phyloP scores from a whole-genome alignment of 768 basidiomycete species.

The Terana coerulea region DNA sequence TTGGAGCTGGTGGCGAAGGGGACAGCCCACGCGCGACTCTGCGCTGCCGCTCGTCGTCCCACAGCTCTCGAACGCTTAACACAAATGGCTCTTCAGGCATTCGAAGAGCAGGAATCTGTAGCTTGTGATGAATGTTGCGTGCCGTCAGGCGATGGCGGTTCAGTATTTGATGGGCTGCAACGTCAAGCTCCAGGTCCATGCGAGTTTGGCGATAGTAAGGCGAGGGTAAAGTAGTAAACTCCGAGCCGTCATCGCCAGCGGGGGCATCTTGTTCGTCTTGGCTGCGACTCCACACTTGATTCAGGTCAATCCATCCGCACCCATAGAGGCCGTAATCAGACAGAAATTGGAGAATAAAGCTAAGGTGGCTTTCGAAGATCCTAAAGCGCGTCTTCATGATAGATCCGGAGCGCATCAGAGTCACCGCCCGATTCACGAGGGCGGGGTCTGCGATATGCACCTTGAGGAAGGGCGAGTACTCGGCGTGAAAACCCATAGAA shows the following conservation, averaged over 20 bases:
- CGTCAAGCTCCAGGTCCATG: constrained; percentile 80
- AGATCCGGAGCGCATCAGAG: constrained; percentile 77
- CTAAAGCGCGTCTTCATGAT: constrained; percentile 77
- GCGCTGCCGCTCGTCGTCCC: constrained; percentile 91
- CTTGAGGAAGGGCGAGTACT: constrained; percentile 87
- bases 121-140: constrained; percentile 65
- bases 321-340: constrained; percentile 94
- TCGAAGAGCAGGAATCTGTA: constrained; percentile 53
- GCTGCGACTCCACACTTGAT: constrained; percentile 59
- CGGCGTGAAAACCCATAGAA: constrained; percentile 93
- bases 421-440: constrained; percentile 61
- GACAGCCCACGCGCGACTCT: constrained; percentile 61
- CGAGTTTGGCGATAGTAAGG: constrained; percentile 65
- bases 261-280: constrained; percentile 29
- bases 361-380: constrained; percentile 88
- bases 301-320: constrained; percentile 84
- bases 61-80: constrained; percentile 85
- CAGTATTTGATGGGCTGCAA: constrained; percentile 75
- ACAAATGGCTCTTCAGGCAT: constrained; percentile 71
- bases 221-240: constrained; percentile 30
- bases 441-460: constrained; percentile 72
- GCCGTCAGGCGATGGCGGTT: constrained; percentile 68
- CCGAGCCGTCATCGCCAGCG: constrained; percentile 1
- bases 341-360: constrained; percentile 87
- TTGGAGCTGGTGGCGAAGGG: constrained; percentile 70